Conservation (phyloP, 164 flowering plant genomes). For the Vitis cinerea region DNA sequence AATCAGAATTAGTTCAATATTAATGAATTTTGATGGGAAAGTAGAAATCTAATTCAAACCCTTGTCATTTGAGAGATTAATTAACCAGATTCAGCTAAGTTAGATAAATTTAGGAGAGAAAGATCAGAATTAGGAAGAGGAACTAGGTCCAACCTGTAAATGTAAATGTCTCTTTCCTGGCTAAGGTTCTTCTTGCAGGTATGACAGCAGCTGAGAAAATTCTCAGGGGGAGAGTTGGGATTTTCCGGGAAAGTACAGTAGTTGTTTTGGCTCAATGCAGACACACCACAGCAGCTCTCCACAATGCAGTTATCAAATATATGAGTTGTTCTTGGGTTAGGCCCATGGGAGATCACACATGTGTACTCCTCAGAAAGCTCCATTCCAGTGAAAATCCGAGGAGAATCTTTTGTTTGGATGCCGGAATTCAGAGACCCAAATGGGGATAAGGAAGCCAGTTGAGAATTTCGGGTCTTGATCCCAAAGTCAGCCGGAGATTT, state of each 20-base stretch:
- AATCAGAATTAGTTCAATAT: neutral
- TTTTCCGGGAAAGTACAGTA: neutral
- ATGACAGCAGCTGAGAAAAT: slow-evolving; percentile 52
- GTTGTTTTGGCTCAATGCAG: neutral
- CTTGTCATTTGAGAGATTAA: neutral
- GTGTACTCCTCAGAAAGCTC: slow-evolving; percentile 65
- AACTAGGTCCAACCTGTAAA: slow-evolving; percentile 47
- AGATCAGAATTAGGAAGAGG: neutral
- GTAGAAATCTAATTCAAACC: neutral
- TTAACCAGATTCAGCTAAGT: neutral
- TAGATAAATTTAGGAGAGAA: neutral
- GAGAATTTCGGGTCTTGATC: slow-evolving; percentile 33
- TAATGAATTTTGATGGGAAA: neutral
- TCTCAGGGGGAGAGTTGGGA: slow-evolving; percentile 6
- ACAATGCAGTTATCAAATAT: slow-evolving; percentile 57
- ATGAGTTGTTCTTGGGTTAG: slow-evolving; percentile 59
- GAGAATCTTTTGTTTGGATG: slow-evolving; percentile 18
- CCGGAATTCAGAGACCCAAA: slow-evolving; percentile 20
- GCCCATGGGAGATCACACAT: slow-evolving; percentile 55
- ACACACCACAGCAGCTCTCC: slow-evolving; percentile 28
- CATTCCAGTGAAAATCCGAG: slow-evolving; percentile 25
- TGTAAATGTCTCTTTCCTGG: slow-evolving; percentile 51
- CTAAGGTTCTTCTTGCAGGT: slow-evolving; percentile 55
- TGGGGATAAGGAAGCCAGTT: slow-evolving; percentile 2
- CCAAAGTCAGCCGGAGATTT: slow-evolving; percentile 38